Evolutionary conservation across 2,329 filamentous ascomycete genomes (phyloP).

Genomic region (Venturia carpophila): DNA sequence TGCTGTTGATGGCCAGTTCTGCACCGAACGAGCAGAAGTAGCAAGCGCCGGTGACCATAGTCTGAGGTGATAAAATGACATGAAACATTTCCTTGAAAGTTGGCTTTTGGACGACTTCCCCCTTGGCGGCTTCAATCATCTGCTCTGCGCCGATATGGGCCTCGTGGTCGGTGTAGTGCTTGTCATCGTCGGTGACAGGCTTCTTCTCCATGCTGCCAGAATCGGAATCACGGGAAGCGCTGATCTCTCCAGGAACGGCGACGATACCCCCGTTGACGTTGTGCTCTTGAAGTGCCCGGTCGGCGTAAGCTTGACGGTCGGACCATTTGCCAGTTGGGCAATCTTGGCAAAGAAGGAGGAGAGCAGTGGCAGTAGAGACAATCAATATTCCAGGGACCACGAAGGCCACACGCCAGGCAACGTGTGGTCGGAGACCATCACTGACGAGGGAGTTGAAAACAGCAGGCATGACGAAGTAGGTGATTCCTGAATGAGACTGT

Average conservation of each 20-base stretch:
- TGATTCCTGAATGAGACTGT: slow-evolving; percentile 9
- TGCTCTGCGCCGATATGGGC: slow-evolving; percentile 43
- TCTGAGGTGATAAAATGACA: slow-evolving; percentile 56
- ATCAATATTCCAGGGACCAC: slow-evolving; percentile 76
- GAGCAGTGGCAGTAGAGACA: slow-evolving; percentile 52
- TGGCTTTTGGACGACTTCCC: slow-evolving; percentile 57
- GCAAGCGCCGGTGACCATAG: slow-evolving; percentile 43
- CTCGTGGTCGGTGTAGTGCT: slow-evolving; percentile 34
- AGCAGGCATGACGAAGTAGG: slow-evolving; percentile 75
- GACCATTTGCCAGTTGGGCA: slow-evolving; percentile 77
- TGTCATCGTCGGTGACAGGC: neutral
- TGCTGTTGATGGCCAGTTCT: slow-evolving; percentile 54
- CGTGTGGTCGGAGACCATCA: slow-evolving; percentile 51
- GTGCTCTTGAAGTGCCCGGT: slow-evolving; percentile 16
- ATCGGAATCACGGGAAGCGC: slow-evolving; percentile 9
- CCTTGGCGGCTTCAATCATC: slow-evolving; percentile 48
- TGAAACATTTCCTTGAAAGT: slow-evolving; percentile 51
- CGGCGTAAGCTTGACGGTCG: slow-evolving; percentile 47
- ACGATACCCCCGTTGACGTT: slow-evolving; percentile 14
- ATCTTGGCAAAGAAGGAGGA: slow-evolving; percentile 70
- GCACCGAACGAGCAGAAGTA: slow-evolving; percentile 56
- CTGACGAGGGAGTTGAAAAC: slow-evolving; percentile 70
- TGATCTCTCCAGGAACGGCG: slow-evolving; percentile 8
- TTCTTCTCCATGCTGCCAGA: slow-evolving; percentile 11
- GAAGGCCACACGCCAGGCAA: slow-evolving; percentile 79